phyloP scores from a whole-genome alignment of 2,329 filamentous ascomycete genomes.

The Bimuria novae-zelandiae region DNA sequence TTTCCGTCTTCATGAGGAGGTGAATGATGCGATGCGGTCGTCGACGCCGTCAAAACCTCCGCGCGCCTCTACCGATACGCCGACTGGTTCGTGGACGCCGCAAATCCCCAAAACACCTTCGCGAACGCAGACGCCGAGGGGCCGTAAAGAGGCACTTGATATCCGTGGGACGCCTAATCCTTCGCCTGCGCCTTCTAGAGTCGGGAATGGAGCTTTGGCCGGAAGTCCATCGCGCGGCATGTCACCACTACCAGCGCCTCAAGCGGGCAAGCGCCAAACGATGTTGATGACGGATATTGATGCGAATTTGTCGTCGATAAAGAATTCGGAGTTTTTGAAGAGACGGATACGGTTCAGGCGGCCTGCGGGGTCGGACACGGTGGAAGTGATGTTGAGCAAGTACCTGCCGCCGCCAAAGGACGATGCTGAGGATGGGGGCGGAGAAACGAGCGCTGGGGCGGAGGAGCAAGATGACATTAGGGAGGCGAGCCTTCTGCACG shows the following conservation, averaged over 20 bases:
- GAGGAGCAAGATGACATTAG: slow-evolving; percentile 32
- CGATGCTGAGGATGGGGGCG: slow-evolving; percentile 13
- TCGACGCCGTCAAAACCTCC: slow-evolving; percentile 33
- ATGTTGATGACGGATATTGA: slow-evolving; percentile 43
- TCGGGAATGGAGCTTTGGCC: slow-evolving; percentile 34
- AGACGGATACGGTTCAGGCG: slow-evolving; percentile 42
- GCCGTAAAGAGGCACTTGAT: slow-evolving; percentile 41
- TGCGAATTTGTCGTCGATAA: slow-evolving; percentile 36
- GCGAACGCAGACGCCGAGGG: slow-evolving; percentile 42
- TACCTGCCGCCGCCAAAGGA: slow-evolving; percentile 41
- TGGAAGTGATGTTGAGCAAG: slow-evolving; percentile 43
- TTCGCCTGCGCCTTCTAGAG: slow-evolving; percentile 32
- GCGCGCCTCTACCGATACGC: slow-evolving; percentile 32
- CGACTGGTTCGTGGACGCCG: slow-evolving; percentile 39
- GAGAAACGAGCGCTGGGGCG: slow-evolving; percentile 9
- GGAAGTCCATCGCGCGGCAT: slow-evolving; percentile 35
- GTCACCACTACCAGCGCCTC: slow-evolving; percentile 36
- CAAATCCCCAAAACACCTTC: slow-evolving; percentile 44
- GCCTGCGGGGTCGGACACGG: slow-evolving; percentile 23
- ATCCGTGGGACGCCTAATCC: slow-evolving; percentile 23
- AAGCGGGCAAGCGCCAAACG: slow-evolving; percentile 33
- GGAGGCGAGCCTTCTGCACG: slow-evolving; percentile 53
- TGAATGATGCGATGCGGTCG: slow-evolving; percentile 47
- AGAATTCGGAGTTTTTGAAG: slow-evolving; percentile 40
- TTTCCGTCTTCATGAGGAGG: slow-evolving; percentile 53